phyloP scores from a whole-genome alignment of 345 rosid genomes.

The Salix koriyanagi region DNA sequence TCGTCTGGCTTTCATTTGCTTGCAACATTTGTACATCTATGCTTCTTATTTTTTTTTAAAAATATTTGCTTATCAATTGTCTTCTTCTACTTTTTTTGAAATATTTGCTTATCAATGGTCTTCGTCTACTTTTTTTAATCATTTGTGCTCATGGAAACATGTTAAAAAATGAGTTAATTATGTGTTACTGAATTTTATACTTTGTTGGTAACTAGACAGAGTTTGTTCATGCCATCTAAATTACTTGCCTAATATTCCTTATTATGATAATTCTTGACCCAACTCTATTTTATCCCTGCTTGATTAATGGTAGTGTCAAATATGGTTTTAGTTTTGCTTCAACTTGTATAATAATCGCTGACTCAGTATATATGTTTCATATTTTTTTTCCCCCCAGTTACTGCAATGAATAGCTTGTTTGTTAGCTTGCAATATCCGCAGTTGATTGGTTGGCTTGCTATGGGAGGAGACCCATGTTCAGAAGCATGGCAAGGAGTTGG shows the following conservation, averaged over 20 bases:
- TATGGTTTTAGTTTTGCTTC: background rate
- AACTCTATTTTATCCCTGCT: background rate
- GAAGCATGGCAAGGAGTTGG: constrained; percentile 82
- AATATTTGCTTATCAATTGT: background rate
- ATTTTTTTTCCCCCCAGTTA: constrained; percentile 35
- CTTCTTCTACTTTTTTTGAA: background rate
- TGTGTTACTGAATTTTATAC: background rate
- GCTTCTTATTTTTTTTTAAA: background rate
- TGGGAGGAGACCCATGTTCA: constrained; percentile 94
- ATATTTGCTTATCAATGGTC: background rate
- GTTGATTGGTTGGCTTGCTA: constrained; percentile 56
- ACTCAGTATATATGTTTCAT: too few species aligned
- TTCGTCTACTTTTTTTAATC: background rate
- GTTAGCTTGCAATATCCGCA: constrained; percentile 60
- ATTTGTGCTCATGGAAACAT: background rate
- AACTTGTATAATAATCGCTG: background rate
- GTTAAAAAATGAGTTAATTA: background rate
- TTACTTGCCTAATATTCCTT: background rate
- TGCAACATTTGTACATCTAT: background rate
- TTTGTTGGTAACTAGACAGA: background rate
- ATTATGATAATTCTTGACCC: background rate
- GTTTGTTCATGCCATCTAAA: background rate
- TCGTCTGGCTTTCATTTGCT: background rate
- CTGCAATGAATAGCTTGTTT: constrained; percentile 66
- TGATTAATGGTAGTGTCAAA: too few species aligned